phyloP scores from a whole-genome alignment of 345 rosid species.

The Eucalyptus tenuipes region DNA sequence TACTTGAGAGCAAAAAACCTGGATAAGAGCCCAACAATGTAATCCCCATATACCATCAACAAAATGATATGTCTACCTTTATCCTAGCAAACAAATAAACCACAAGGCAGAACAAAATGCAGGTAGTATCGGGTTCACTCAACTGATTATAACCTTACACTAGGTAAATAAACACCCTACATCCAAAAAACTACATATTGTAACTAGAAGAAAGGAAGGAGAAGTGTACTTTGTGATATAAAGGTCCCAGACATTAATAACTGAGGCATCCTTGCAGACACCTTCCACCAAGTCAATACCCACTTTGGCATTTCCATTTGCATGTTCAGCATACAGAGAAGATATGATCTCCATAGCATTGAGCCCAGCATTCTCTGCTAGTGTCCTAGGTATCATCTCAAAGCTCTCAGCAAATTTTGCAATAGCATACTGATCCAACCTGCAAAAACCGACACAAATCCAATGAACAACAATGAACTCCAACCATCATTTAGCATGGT shows the following conservation, averaged over 20 bases:
- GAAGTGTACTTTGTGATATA: constrained; percentile 59
- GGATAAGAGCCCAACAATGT: background rate
- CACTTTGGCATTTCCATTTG: constrained; percentile 77
- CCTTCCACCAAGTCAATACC: constrained; percentile 89
- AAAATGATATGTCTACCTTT: background rate
- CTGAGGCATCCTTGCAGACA: constrained; percentile 61
- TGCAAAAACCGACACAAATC: constrained; percentile 12
- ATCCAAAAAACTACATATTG: background rate
- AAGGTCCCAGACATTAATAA: constrained; percentile 75
- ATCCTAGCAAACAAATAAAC: background rate
- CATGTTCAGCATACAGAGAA: constrained; percentile 80
- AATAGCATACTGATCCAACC: constrained; percentile 95
- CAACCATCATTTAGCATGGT: background rate
- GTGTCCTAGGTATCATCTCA: constrained; percentile 86
- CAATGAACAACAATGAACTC: background rate
- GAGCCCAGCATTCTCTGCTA: constrained; percentile 96
- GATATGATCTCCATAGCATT: constrained; percentile 94
- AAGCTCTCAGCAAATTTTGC: constrained; percentile 94
- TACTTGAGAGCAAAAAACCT: constrained; percentile 91
- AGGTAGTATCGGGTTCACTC: background rate
- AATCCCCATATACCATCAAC: background rate
- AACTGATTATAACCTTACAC: background rate
- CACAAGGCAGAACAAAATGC: background rate
- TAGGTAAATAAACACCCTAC: background rate
- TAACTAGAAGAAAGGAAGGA: background rate